Percentiles rank a stretch among this genome's conserved stretches.
These are phyloP conservation scores for Candida morakotiae DNA, from an alignment of 805 yeast species.

Conservation along the genomic window DNA sequence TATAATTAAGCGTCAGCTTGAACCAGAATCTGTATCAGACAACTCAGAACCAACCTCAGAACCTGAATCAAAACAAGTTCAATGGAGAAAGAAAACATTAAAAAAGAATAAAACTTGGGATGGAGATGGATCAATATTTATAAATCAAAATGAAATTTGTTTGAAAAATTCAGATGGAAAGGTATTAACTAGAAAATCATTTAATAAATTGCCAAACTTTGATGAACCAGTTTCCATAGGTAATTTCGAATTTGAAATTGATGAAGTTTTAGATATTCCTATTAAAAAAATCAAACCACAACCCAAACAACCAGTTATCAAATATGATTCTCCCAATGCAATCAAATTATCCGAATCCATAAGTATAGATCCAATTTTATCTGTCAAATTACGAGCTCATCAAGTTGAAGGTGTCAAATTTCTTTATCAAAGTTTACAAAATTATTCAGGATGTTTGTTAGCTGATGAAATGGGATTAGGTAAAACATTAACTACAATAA, in stretches of 20 bases:
- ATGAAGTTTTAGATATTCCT: neutral
- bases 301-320: neutral
- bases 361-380: conserved; percentile 47
- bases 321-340: neutral
- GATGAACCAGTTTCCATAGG: conserved; percentile 45
- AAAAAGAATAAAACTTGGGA: conserved; percentile 94
- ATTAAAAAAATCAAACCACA: conserved; percentile 7
- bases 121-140: conserved; percentile 69
- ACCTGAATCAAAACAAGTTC: conserved; percentile 23
- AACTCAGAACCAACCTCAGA: neutral
- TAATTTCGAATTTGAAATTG: conserved; percentile 51
- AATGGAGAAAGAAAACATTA: conserved; percentile 67
- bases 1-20: conserved; percentile 8
- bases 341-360: conserved; percentile 3
- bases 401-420: conserved; percentile 83
- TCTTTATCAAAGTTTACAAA: conserved; percentile 69
- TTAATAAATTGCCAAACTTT: conserved; percentile 4
- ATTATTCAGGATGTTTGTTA: conserved; percentile 61
- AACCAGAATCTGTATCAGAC: neutral
- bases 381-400: conserved; percentile 66
- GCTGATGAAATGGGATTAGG: conserved; percentile 97
- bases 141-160: conserved; percentile 19
- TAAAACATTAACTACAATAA: conserved; percentile 74
- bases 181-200: conserved; percentile 16
- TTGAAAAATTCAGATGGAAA: conserved; percentile 24